Base-by-base conservation (phyloP, 306 rosid genomes). In the Glycine latifolia region DNA sequence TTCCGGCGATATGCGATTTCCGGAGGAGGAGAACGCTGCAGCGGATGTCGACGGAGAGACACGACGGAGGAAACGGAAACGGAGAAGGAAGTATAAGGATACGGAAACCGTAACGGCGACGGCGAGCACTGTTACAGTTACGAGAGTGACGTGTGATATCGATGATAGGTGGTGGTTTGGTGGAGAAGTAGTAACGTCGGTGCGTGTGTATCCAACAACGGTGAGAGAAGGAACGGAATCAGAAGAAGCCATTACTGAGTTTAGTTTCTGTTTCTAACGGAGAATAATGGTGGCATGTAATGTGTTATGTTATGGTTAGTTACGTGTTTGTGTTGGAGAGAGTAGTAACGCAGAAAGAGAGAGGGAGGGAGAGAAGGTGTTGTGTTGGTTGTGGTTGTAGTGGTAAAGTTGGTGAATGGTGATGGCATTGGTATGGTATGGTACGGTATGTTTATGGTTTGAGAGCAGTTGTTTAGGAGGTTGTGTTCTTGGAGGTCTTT, bases 71-170 rank as follows among this genome's bases (percentile, higher is more conserved):
- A 16, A 46, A 37, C 87, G 77, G 20, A 20, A 20, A 20, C 20
- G 20, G 20, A 92, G 83, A 46, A 92, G 76, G n/a, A 85, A 80
- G 16, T 90, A 92, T 61, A 92, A 77, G 5, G 81, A 75, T 3
- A 92, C 7, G 8, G 83, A 84, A 31, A 86, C 66, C 1, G 61
- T 73, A 50, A 91, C 60, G 8, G 94, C 83, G 65, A 88, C 56
- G 55, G 82, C 20, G 26, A 92, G 78, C 79, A 87, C 85, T 8
- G 84, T 79, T 13, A 91, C 20, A 13, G 86, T 77, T 26, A 91
- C 49, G 75, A 86, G 67, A 37, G 87, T 62, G 15, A 69, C 26
- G n/a, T 65, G 78, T 1, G 83, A 70, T 16, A 20, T 56, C 0
- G 78, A 69, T 3, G 83, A 58, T 44, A 86, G 20, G 20, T 20